Evolutionary conservation across 1,284 basidiomycete genomes (phyloP).

Genomic region (Sporisorium scitamineum): DNA sequence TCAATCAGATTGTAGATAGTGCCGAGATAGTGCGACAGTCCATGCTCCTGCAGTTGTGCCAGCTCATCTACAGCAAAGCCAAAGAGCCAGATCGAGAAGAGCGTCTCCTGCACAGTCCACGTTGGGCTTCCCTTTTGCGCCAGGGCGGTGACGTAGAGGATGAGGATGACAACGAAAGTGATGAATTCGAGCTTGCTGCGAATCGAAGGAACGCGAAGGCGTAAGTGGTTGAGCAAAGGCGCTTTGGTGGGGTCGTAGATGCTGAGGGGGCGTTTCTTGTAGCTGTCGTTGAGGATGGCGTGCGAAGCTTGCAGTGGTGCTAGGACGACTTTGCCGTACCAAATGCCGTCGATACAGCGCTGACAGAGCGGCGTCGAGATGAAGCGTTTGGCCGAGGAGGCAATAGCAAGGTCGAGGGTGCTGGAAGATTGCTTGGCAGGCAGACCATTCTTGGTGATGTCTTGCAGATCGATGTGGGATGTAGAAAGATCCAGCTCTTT

Average conservation of each 20-base stretch:
- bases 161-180: constrained; percentile 73
- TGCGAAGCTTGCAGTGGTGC: constrained; percentile 52
- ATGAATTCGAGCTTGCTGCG: constrained; percentile 87
- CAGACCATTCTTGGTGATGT: constrained; percentile 28
- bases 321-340: constrained; percentile 58
- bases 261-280: constrained; percentile 89
- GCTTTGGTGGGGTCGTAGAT: constrained; percentile 94
- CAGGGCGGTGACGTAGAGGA: constrained; percentile 67
- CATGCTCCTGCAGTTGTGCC: constrained; percentile 93
- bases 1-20: constrained; percentile 64
- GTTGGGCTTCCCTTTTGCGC: constrained; percentile 54
- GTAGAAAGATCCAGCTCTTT: constrained; percentile 35
- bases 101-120: constrained; percentile 55
- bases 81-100: constrained; percentile 60
- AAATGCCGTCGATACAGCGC: constrained; percentile 62
- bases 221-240: constrained; percentile 91
- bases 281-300: constrained; percentile 76
- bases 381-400: constrained; percentile 61
- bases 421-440: constrained; percentile 49
- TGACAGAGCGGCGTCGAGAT: constrained; percentile 62
- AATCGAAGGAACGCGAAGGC: constrained; percentile 90
- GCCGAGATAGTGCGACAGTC: constrained; percentile 78
- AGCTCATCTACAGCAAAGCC: constrained; percentile 90
- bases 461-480: constrained; percentile 33
- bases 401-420: constrained; percentile 64